Evolutionary conservation across 2,329 filamentous ascomycete species (phyloP).

Genomic region (Achaetomium macrosporum): DNA sequence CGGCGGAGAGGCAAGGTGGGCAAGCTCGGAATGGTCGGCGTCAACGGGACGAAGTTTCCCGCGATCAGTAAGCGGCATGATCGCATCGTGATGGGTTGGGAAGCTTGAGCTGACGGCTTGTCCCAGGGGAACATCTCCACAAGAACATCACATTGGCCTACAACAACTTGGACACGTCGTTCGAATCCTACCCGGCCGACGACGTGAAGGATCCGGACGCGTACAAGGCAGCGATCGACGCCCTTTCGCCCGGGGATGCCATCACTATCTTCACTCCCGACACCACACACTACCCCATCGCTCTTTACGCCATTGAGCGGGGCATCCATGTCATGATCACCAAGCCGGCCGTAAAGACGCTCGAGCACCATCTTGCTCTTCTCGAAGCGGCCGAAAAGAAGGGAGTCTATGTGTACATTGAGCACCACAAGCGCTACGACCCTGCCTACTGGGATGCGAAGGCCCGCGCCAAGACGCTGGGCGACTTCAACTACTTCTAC

Average conservation of each 20-base stretch:
- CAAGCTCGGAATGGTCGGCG: constrained; percentile 82
- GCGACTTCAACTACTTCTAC: constrained; percentile 98
- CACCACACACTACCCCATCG: constrained; percentile 87
- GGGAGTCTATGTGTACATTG: constrained; percentile 84
- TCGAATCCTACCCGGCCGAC: constrained; percentile 75
- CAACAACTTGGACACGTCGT: constrained; percentile 82
- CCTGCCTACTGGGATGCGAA: constrained; percentile 86
- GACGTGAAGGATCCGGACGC: constrained; percentile 68
- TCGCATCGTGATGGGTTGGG: background rate
- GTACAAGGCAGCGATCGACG: constrained; percentile 85
- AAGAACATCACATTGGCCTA: constrained; percentile 86
- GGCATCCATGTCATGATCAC: constrained; percentile 88
- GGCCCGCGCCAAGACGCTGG: constrained; percentile 67
- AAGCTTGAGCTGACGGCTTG: constrained; percentile 3
- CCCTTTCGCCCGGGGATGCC: constrained; percentile 72
- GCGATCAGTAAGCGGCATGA: constrained; percentile 66
- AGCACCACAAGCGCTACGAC: constrained; percentile 96
- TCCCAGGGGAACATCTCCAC: constrained; percentile 67
- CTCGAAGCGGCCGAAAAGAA: constrained; percentile 65
- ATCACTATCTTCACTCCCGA: constrained; percentile 97
- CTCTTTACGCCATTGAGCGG: constrained; percentile 83
- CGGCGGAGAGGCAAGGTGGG: constrained; percentile 82
- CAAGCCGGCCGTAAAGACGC: constrained; percentile 83
- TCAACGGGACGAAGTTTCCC: constrained; percentile 82
- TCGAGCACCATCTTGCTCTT: constrained; percentile 72